Percentiles rank a stretch among this genome's conserved stretches.
Conservation (phyloP, 2,329 filamentous ascomycete species). For the Colletotrichum karsti region DNA sequence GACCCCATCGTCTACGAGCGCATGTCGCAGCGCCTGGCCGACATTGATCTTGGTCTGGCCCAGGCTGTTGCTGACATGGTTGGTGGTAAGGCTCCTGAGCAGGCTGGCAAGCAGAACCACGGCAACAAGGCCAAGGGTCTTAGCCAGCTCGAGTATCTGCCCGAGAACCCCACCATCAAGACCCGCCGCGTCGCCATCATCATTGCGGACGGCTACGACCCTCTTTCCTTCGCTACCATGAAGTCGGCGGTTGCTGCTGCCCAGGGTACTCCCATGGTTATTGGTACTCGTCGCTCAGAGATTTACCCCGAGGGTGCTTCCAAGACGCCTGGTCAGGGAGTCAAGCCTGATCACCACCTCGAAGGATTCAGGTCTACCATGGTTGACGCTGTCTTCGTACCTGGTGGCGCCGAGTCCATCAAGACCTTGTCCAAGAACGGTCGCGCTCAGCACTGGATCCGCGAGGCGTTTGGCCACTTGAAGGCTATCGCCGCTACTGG, state of each 20-base stretch:
- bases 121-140: conserved; percentile 73
- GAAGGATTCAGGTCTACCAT: conserved; percentile 82
- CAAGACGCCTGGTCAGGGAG: conserved; percentile 57
- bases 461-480: conserved; percentile 83
- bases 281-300: conserved; percentile 72
- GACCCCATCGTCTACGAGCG: conserved; percentile 80
- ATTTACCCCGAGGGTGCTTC: conserved; percentile 70
- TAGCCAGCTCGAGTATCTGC: conserved; percentile 74
- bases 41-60: conserved; percentile 77
- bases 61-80: conserved; percentile 75
- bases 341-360: conserved; percentile 79
- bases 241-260: conserved; percentile 69
- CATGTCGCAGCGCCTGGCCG: conserved; percentile 71
- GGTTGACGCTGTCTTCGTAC: conserved; percentile 83
- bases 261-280: conserved; percentile 75
- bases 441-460: conserved; percentile 78
- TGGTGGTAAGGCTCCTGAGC: conserved; percentile 67
- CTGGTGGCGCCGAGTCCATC: conserved; percentile 73
- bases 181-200: conserved; percentile 79
- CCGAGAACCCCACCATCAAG: conserved; percentile 71
- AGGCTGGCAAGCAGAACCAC: conserved; percentile 65
- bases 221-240: conserved; percentile 70
- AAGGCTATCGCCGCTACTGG: conserved; percentile 82
- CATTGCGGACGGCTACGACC: conserved; percentile 81
- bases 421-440: conserved; percentile 73